Evolutionary conservation across 2,329 filamentous ascomycete genomes (phyloP).

Genomic region (Trichoderma atrobrunneum): DNA sequence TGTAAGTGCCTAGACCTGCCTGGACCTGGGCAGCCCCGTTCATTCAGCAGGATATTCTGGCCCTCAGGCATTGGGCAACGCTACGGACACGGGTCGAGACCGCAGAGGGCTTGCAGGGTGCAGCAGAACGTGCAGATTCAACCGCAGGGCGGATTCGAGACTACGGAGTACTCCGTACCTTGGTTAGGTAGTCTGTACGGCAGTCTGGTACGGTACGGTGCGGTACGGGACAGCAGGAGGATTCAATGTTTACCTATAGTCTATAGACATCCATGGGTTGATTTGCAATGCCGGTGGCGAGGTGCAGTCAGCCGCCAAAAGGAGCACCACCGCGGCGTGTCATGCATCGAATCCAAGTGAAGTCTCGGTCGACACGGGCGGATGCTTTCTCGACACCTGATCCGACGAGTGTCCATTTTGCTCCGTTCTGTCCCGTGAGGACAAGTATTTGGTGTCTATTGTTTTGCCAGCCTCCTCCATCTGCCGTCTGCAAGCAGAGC

Average conservation of each 20-base stretch:
- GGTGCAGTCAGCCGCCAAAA: neutral
- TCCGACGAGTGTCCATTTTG: neutral
- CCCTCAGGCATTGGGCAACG: neutral
- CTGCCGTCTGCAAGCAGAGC: neutral
- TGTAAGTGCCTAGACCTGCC: neutral
- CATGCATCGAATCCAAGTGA: neutral
- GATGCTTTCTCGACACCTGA: neutral
- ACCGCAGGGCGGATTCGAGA: neutral
- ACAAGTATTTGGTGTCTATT: neutral
- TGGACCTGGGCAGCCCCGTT: neutral
- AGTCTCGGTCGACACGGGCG: neutral
- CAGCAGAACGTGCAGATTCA: neutral
- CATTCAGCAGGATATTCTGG: neutral
- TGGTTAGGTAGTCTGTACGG: neutral
- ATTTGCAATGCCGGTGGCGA: neutral
- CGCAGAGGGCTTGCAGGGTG: neutral
- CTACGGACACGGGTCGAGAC: constrained; percentile 7
- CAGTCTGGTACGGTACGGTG: neutral
- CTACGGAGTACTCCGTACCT: neutral
- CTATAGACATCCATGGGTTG: neutral
- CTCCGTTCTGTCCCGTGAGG: neutral
- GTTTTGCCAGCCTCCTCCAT: neutral
- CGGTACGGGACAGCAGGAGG: neutral
- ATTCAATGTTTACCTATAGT: neutral
- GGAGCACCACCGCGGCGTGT: neutral